Percentiles rank a stretch among this genome's conserved stretches.
Evolutionary conservation across 2,329 filamentous ascomycete genomes (phyloP).

Genomic region (Myriangium duriaei): DNA sequence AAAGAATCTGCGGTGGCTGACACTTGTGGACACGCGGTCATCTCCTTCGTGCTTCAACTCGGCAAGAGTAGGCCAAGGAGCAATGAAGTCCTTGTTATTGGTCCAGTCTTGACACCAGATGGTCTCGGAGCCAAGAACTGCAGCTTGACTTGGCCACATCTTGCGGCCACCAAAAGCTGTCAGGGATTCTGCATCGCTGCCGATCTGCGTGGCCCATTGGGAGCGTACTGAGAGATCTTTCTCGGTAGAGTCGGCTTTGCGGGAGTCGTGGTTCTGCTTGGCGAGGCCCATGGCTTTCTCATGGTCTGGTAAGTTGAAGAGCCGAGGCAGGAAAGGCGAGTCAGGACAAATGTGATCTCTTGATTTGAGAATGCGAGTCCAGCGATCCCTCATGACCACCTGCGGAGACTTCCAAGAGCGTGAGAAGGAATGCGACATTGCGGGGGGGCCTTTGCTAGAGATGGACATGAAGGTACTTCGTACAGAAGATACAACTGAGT

Average conservation of each 20-base stretch:
- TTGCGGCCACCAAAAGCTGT: not conserved
- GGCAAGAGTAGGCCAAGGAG: conserved; percentile 28
- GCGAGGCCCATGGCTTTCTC: conserved; percentile 14
- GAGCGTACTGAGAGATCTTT: conserved; percentile 1
- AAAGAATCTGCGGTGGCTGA: conserved; percentile 30
- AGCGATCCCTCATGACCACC: conserved; percentile 11
- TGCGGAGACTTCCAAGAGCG: conserved; percentile 14
- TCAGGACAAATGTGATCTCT: conserved; percentile 17
- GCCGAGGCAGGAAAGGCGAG: conserved; percentile 16
- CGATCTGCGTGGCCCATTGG: not conserved
- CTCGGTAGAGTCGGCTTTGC: conserved; percentile 2
- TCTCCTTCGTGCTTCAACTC: conserved; percentile 38
- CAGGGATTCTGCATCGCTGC: not conserved
- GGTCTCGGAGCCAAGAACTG: conserved; percentile 27
- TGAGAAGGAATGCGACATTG: conserved; percentile 10
- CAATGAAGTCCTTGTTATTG: conserved; percentile 17
- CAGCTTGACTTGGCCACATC: conserved; percentile 12
- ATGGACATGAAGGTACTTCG: conserved; percentile 1
- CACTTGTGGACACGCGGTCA: conserved; percentile 32
- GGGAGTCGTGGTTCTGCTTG: conserved; percentile 7
- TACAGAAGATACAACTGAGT: not conserved
- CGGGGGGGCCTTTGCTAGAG: not conserved
- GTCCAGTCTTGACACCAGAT: conserved; percentile 27
- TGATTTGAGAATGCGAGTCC: conserved; percentile 13
- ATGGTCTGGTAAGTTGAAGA: conserved; percentile 18